A percentile compares a stretch with the other conserved stretches of the same genome.
phyloP scores from a whole-genome alignment of 2,329 filamentous ascomycete genomes.

The Monilinia vaccinii-corymbosi region DNA sequence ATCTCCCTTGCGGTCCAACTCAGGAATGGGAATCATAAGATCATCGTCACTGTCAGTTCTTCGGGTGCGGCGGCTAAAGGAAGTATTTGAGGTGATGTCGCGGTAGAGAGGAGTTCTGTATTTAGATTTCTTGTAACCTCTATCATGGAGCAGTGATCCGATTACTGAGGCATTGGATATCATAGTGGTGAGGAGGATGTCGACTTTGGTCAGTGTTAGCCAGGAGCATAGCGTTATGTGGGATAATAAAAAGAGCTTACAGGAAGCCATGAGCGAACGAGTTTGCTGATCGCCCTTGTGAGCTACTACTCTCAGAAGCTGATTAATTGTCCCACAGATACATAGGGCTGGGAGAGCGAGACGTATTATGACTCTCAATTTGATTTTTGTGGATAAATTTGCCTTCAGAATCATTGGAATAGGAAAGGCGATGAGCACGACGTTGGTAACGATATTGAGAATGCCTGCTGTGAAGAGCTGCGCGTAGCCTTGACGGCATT shows the following conservation, averaged over 20 bases:
- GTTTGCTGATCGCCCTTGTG: slow-evolving; percentile 67
- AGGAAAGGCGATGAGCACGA: slow-evolving; percentile 77
- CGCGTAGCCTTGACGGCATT: slow-evolving; percentile 75
- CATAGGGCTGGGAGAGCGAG: slow-evolving; percentile 52
- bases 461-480: slow-evolving; percentile 80
- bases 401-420: slow-evolving; percentile 78
- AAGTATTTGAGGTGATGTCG: background rate
- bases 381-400: slow-evolving; percentile 46
- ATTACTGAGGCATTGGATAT: slow-evolving; percentile 87
- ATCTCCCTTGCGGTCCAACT: background rate
- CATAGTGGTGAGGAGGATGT: slow-evolving; percentile 76
- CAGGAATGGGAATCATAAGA: background rate
- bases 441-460: slow-evolving; percentile 79
- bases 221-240: background rate
- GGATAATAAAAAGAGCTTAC: background rate
- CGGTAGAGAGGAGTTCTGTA: slow-evolving; percentile 39
- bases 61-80: background rate
- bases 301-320: slow-evolving; percentile 63
- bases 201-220: slow-evolving; percentile 35
- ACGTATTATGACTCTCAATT: slow-evolving; percentile 1
- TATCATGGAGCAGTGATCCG: slow-evolving; percentile 82
- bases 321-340: slow-evolving; percentile 68
- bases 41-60: background rate
- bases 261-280: slow-evolving; percentile 75
- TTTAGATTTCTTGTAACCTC: slow-evolving; percentile 80